phyloP scores from a whole-genome alignment of 2,329 filamentous ascomycete genomes.

The Aureobasidium musti region DNA sequence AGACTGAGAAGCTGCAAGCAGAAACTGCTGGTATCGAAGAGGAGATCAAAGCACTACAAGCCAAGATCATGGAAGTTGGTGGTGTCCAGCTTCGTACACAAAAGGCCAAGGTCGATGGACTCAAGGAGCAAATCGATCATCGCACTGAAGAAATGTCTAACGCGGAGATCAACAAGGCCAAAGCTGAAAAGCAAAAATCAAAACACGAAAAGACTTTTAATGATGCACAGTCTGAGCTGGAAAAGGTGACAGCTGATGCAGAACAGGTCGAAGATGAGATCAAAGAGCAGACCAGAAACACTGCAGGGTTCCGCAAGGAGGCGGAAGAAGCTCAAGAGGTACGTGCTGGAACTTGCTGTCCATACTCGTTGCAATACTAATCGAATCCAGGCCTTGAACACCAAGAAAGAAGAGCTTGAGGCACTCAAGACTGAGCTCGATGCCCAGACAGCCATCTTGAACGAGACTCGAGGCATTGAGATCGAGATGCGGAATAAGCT shows the following conservation, averaged over 20 bases:
- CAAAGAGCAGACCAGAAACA: slow-evolving; percentile 71
- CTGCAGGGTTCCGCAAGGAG: slow-evolving; percentile 68
- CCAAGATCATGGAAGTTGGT: slow-evolving; percentile 98
- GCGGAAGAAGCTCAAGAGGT: slow-evolving; percentile 79
- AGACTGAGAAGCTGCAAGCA: slow-evolving; percentile 74
- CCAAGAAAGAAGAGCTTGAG: slow-evolving; percentile 78
- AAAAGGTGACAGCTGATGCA: slow-evolving; percentile 69
- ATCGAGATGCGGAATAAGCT: slow-evolving; percentile 99
- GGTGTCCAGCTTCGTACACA: slow-evolving; percentile 90
- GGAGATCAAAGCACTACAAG: slow-evolving; percentile 88
- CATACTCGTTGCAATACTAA: not conserved
- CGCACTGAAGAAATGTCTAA: slow-evolving; percentile 80
- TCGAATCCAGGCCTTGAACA: slow-evolving; percentile 60
- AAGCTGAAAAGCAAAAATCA: slow-evolving; percentile 85
- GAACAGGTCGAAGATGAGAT: slow-evolving; percentile 79
- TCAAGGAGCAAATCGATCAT: slow-evolving; percentile 81
- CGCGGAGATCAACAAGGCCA: slow-evolving; percentile 83
- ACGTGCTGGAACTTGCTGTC: slow-evolving; percentile 31
- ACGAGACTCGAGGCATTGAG: slow-evolving; percentile 83
- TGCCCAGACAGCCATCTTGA: slow-evolving; percentile 79
- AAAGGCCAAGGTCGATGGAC: slow-evolving; percentile 82
- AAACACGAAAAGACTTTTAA: slow-evolving; percentile 84
- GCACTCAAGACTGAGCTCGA: slow-evolving; percentile 83
- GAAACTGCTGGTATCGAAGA: slow-evolving; percentile 89
- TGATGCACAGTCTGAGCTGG: slow-evolving; percentile 78